phyloP scores from a whole-genome alignment of 345 rosid species.

The Aurinia saxatilis region DNA sequence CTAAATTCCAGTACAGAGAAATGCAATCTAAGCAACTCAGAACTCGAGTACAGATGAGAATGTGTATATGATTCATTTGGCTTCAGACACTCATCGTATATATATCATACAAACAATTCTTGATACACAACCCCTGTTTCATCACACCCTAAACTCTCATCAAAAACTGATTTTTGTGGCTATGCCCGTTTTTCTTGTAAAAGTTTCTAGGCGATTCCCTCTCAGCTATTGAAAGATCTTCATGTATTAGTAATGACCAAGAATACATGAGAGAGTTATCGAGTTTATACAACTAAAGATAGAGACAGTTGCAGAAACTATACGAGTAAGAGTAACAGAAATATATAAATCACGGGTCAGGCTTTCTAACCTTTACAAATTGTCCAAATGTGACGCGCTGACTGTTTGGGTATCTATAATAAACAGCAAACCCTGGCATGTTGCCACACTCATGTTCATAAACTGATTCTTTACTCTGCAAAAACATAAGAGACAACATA shows the following conservation, averaged over 20 bases:
- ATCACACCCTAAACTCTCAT: background rate
- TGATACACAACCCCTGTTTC: background rate
- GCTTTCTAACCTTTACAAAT: constrained; percentile 80
- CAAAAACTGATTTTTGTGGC: background rate
- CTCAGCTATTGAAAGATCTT: constrained; percentile 5
- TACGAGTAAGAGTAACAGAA: background rate
- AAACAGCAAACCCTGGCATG: constrained; percentile 99
- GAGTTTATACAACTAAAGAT: background rate
- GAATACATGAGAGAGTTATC: background rate
- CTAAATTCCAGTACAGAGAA: background rate
- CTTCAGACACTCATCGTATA: background rate
- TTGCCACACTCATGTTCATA: constrained; percentile 96
- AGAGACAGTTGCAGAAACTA: background rate
- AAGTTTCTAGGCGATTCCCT: background rate
- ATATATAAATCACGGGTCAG: background rate
- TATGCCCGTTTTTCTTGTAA: background rate
- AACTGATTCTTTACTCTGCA: constrained; percentile 89
- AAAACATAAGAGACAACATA: constrained; percentile 13
- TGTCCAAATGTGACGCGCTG: constrained; percentile 98
- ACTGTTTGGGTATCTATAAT: constrained; percentile 91
- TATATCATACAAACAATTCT: background rate
- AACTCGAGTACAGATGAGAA: background rate
- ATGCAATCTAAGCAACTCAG: background rate
- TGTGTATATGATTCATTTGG: background rate
- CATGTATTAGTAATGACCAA: background rate